Base-by-base conservation (phyloP, 257 asterid species). In the Orobanche coerulescens region DNA sequence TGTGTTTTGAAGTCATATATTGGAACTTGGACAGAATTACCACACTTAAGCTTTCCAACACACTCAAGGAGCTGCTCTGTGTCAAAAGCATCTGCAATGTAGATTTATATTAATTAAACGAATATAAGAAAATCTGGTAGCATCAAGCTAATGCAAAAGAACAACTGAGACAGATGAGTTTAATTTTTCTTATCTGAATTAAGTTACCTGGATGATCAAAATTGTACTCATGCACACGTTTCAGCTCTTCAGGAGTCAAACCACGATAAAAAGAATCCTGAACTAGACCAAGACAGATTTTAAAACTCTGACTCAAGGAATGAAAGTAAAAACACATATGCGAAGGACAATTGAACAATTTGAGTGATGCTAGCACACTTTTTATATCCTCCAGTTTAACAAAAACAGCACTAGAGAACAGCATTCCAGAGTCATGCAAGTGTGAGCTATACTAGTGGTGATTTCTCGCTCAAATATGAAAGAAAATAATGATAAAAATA, bases 231-330 rank as follows among this genome's bases (percentile, higher is more conserved):
- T 83, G 91, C 44, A 85, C 99, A 68, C 54, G 84, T 67, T 80
- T 66, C 61, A 67, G 72, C 75, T 93, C 99, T 72, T 89, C 97
- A 20, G 76, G 77, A 26, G 90, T 93, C 82, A 93, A 71, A 58
- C 97, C 99, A 6, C 97, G 96, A 58, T 93, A 93, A 66, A 93
- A 93, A 0, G 99, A 93, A 76, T 93, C 99, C 99, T 93, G 73
- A 72, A 73, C 14, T 37, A 66, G 51, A 66, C 57, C 62, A 67
- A 42, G 16, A 23, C 15, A 23, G 15, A 8, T 10, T 47, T 11
- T 20, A 4, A n/a, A n/a, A n/a, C n/a, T n/a, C n/a, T n/a, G n/a
- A n/a, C n/a, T n/a, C n/a, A n/a, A n/a, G n/a, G n/a, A n/a, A n/a
- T n/a, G n/a, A n/a, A n/a, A n/a, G n/a, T n/a, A n/a, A n/a, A n/a